Percentiles rank a stretch among this genome's conserved stretches.
phyloP scores from a whole-genome alignment of 2,329 filamentous ascomycete species.

The Aspergillus eucalypticola region DNA sequence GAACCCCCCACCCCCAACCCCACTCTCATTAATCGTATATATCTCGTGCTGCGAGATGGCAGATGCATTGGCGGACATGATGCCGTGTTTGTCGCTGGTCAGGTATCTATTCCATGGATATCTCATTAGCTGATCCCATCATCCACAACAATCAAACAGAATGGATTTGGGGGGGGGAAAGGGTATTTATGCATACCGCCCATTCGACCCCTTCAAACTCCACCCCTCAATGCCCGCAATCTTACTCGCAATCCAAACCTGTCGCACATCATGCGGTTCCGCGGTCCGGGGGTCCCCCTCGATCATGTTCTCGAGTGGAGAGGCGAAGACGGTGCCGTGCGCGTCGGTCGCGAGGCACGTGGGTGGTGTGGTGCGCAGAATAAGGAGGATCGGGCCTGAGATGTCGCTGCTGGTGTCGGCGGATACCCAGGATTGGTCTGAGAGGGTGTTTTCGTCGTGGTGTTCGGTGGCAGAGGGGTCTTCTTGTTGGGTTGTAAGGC shows the following conservation, averaged over 20 bases:
- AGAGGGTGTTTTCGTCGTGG: slow-evolving; percentile 40
- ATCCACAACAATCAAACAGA: not conserved
- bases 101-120: slow-evolving; percentile 63
- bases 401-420: slow-evolving; percentile 75
- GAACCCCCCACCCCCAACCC: not conserved
- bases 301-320: slow-evolving; percentile 81
- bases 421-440: slow-evolving; percentile 87
- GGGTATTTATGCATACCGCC: slow-evolving; percentile 56
- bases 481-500: slow-evolving; percentile 25
- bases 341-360: slow-evolving; percentile 82
- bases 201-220: slow-evolving; percentile 88
- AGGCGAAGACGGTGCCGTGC: slow-evolving; percentile 80
- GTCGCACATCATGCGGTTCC: slow-evolving; percentile 91
- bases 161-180: not conserved
- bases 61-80: slow-evolving; percentile 73
- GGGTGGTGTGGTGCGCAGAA: slow-evolving; percentile 72
- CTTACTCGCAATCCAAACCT: slow-evolving; percentile 89
- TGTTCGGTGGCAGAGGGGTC: slow-evolving; percentile 19
- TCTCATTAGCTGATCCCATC: not conserved
- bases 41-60: slow-evolving; percentile 83
- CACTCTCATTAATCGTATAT: slow-evolving; percentile 55
- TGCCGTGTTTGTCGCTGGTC: slow-evolving; percentile 79
- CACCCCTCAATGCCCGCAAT: slow-evolving; percentile 79
- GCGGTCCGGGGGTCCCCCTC: slow-evolving; percentile 79
- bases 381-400: slow-evolving; percentile 77